Conservation (phyloP, 176 grass and related monocot genomes). For the bread wheat (Triticum aestivum) region IWGSC_CS_RefSeq_v2.1 NC_057802.1:308651538-308652037, state of each 20-base stretch:
- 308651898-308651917: slow-evolving; percentile 14
- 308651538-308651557: too few species aligned
- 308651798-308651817: neutral
- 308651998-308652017: slow-evolving; percentile 37
- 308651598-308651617: too few species aligned
- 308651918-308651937: slow-evolving; percentile 14
- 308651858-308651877: neutral
- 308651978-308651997: slow-evolving; percentile 49
- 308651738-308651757: slow-evolving; percentile 14
- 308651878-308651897: slow-evolving; percentile 25
- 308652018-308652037: slow-evolving; percentile 12
- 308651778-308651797: slow-evolving; percentile 4
- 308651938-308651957: slow-evolving; percentile 47
- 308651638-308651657: too few species aligned
- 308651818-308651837: neutral
- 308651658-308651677: neutral
- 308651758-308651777: neutral
- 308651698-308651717: neutral
- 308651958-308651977: slow-evolving; percentile 48
- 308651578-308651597: too few species aligned
- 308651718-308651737: slow-evolving; percentile 18
- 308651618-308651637: too few species aligned
- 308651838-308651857: slow-evolving; percentile 38
- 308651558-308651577: too few species aligned
- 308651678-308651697: slow-evolving; percentile 10